A percentile compares a stretch with the other conserved stretches of the same genome.
Conservation (phyloP, 2,329 filamentous ascomycete genomes). For the Apiospora koreana region DNA sequence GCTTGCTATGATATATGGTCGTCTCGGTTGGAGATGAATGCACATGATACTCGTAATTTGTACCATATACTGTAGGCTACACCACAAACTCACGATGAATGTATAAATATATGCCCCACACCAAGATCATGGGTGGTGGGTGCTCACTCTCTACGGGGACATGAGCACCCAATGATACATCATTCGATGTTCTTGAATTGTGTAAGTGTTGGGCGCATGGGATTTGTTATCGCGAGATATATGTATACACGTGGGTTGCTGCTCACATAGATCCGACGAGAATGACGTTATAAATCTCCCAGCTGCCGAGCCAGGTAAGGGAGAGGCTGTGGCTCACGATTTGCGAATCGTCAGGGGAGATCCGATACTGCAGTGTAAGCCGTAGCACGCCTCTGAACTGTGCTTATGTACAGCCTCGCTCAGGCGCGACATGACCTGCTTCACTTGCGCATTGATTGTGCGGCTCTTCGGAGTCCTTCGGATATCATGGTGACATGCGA, state of each 20-base stretch:
- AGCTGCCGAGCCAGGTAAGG: background rate
- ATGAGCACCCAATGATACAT: background rate
- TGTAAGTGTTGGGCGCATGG: background rate
- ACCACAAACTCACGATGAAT: background rate
- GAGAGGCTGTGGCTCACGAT: background rate
- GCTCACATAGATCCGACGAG: background rate
- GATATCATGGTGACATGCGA: background rate
- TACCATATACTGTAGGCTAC: background rate
- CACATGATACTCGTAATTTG: background rate
- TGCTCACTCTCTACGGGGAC: background rate
- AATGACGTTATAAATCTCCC: background rate
- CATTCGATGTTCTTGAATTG: background rate
- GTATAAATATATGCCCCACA: background rate
- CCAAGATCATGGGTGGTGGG: background rate
- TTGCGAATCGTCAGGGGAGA: background rate
- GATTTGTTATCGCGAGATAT: background rate
- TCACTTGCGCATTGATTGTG: background rate
- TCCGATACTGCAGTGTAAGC: background rate
- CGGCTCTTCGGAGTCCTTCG: background rate
- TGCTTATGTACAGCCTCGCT: background rate
- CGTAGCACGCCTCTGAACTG: background rate
- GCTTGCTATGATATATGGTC: conserved; percentile 26
- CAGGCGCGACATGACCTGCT: background rate
- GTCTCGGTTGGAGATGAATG: background rate
- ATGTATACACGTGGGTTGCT: background rate